Evolutionary conservation across 2,329 filamentous ascomycete genomes (phyloP).

Genomic region (Hypoxylon sp.): DNA sequence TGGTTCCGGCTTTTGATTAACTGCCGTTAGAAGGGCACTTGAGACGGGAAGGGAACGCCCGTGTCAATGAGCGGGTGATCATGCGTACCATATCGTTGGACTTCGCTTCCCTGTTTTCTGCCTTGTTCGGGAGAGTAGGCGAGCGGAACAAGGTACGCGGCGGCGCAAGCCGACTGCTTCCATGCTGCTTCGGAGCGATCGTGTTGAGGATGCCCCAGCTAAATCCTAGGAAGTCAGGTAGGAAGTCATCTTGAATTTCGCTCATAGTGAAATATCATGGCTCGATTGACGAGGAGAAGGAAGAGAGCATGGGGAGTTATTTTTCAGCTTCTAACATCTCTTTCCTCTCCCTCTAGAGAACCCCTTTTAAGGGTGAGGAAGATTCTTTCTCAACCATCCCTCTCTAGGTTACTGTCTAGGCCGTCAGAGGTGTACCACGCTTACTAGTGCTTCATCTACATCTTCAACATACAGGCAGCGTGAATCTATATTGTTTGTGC

Average conservation of each 20-base stretch:
- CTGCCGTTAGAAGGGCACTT: constrained; percentile 11
- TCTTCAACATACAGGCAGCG: neutral
- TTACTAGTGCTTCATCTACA: constrained; percentile 22
- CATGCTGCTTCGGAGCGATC: neutral
- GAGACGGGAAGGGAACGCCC: neutral
- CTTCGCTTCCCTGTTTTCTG: neutral
- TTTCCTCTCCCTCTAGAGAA: neutral
- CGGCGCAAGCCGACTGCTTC: neutral
- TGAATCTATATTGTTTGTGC: neutral
- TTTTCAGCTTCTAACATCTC: neutral
- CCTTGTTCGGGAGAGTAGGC: constrained; percentile 1
- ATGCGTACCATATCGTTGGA: neutral
- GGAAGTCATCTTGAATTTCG: constrained; percentile 13
- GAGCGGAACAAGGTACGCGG: neutral
- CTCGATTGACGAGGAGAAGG: neutral
- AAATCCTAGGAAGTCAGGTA: constrained; percentile 25
- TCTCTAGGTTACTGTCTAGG: neutral
- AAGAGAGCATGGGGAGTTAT: neutral
- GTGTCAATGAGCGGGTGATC: neutral
- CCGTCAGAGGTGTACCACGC: constrained; percentile 5
- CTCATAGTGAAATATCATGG: constrained; percentile 6
- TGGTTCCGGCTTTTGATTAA: constrained; percentile 38
- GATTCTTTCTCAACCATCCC: constrained; percentile 4
- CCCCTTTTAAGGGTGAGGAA: neutral
- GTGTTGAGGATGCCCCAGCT: constrained; percentile 17